A percentile compares a stretch with the other conserved stretches of the same genome.
Evolutionary conservation across 768 basidiomycete species (phyloP).

Genomic region (Podaxis carcinomalis): DNA sequence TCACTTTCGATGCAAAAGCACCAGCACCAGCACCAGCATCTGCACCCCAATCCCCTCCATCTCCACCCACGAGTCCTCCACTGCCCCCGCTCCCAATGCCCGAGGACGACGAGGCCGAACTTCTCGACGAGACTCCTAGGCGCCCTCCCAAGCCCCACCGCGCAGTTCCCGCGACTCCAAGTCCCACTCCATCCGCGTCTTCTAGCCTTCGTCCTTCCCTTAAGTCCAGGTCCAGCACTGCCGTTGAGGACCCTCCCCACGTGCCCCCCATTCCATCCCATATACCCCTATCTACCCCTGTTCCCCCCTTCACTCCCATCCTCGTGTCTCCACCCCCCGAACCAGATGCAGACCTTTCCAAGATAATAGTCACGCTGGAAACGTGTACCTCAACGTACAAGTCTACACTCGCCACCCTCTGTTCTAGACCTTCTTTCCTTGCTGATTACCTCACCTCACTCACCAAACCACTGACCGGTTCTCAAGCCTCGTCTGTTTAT

Average conservation of each 20-base stretch:
- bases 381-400: slow-evolving; percentile 64
- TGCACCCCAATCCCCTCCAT: slow-evolving; percentile 2
- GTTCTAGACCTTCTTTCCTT: slow-evolving; percentile 65
- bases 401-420: slow-evolving; percentile 64
- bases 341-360: slow-evolving; percentile 46
- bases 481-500: slow-evolving; percentile 51
- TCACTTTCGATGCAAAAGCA: slow-evolving; percentile 27
- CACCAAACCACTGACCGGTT: slow-evolving; percentile 29
- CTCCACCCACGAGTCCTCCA: slow-evolving; percentile 42
- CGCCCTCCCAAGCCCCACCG: slow-evolving; percentile 32
- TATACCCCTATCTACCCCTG: slow-evolving; percentile 35
- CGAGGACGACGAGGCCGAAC: slow-evolving; percentile 27
- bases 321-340: slow-evolving; percentile 57
- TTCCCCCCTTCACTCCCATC: slow-evolving; percentile 62
- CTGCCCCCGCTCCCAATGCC: slow-evolving; percentile 49
- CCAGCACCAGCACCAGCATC: slow-evolving; percentile 11
- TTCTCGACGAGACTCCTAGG: slow-evolving; percentile 20
- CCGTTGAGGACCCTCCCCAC: slow-evolving; percentile 35
- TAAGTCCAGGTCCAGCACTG: slow-evolving; percentile 29
- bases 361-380: slow-evolving; percentile 68
- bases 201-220: slow-evolving; percentile 32
- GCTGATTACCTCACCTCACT: slow-evolving; percentile 52
- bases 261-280: slow-evolving; percentile 48
- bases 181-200: slow-evolving; percentile 23
- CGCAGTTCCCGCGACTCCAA: slow-evolving; percentile 14